A percentile compares a stretch with the other conserved stretches of the same genome.
These are phyloP conservation scores for Rostrohypoxylon terebratum DNA, from an alignment of 495 filamentous ascomycete species.

Conservation along the genomic window DNA sequence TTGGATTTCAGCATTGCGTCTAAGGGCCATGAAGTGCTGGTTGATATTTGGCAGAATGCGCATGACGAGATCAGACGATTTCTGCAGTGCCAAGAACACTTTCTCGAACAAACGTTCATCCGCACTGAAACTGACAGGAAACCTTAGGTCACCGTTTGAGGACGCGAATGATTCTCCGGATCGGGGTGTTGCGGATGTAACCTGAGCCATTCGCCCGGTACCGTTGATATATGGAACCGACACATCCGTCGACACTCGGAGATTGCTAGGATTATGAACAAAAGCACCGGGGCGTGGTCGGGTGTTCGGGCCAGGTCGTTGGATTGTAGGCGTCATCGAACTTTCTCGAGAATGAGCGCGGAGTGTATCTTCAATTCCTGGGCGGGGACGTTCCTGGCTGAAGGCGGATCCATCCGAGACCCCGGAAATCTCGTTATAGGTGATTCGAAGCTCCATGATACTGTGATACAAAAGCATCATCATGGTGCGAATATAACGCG, in stretches of 20 bases:
- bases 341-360: conserved; percentile 60
- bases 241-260: conserved; percentile 65
- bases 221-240: conserved; percentile 56
- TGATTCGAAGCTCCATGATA: conserved; percentile 76
- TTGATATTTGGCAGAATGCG: conserved; percentile 73
- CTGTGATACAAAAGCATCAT: conserved; percentile 85
- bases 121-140: conserved; percentile 70
- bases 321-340: conserved; percentile 71
- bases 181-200: conserved; percentile 73
- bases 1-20: conserved; percentile 57
- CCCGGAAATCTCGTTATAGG: conserved; percentile 49
- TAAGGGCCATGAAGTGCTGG: conserved; percentile 67
- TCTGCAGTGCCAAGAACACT: conserved; percentile 78
- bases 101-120: conserved; percentile 83
- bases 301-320: conserved; percentile 60
- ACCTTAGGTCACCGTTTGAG: conserved; percentile 60
- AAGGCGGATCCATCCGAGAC: conserved; percentile 59
- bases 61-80: conserved; percentile 73
- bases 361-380: conserved; percentile 56
- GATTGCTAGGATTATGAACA: conserved; percentile 68
- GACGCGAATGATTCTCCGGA: conserved; percentile 83
- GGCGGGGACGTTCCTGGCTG: conserved; percentile 40
- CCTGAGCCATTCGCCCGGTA: conserved; percentile 58
- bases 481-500: conserved; percentile 81
- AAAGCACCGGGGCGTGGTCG: conserved; percentile 72